Conservation (phyloP, 768 basidiomycete species). For the Gloeophyllum trabeum region DNA sequence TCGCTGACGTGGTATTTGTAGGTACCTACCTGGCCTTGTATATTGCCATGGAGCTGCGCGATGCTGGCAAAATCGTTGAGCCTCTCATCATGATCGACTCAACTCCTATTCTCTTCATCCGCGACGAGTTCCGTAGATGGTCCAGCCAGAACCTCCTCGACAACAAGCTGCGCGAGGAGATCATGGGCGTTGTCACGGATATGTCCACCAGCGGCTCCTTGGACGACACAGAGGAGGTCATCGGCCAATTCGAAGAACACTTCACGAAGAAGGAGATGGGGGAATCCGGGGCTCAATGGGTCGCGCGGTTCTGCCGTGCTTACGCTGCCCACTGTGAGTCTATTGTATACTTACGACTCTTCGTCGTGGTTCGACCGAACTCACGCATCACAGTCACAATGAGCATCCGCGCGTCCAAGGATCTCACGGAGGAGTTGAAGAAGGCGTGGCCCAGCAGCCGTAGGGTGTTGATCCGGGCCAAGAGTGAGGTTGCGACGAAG, state of each 20-base stretch:
- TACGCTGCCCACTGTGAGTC: slow-evolving; percentile 6
- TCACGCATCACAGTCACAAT: no score
- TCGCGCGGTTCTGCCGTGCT: slow-evolving; percentile 7
- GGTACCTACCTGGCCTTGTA: slow-evolving; percentile 3
- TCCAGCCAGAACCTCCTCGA: no score
- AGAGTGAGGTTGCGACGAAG: slow-evolving; percentile 1
- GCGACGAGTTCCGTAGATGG: no score
- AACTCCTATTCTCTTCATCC: slow-evolving; percentile 2
- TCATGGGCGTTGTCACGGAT: slow-evolving; percentile 4
- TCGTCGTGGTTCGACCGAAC: no score
- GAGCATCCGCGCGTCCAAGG: slow-evolving; percentile 3
- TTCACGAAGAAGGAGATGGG: slow-evolving; percentile 5
- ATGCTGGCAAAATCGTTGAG: slow-evolving; percentile 3
- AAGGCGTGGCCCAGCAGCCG: slow-evolving; percentile 2
- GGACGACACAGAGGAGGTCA: slow-evolving; percentile 4
- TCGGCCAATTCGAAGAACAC: slow-evolving; percentile 4
- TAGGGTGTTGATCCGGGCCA: slow-evolving; percentile 3
- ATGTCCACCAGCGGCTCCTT: slow-evolving; percentile 4
- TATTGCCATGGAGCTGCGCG: slow-evolving; percentile 1
- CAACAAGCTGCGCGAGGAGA: slow-evolving; percentile 1
- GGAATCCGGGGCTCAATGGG: slow-evolving; percentile 1
- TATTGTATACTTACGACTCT: no score
- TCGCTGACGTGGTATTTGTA: background rate
- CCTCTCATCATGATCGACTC: slow-evolving; percentile 4
- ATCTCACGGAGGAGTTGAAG: no score